Evolutionary conservation across 2,329 filamentous ascomycete species (phyloP).

Genomic region (Talaromyces piceae): DNA sequence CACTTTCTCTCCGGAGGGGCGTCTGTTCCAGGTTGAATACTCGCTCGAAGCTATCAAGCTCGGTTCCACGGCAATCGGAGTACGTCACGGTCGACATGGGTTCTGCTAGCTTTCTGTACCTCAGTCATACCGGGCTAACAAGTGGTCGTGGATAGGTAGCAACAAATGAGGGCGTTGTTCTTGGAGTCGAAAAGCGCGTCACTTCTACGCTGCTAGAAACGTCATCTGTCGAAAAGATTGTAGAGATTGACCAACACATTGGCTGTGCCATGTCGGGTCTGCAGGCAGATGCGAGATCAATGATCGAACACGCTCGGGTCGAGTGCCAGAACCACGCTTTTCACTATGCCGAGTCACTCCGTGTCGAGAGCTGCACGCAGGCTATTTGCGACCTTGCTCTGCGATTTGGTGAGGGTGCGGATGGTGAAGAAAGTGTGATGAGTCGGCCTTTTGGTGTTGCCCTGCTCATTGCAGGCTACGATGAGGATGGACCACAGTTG

Average conservation of each 20-base stretch:
- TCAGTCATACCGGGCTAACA: too few relatives aligned
- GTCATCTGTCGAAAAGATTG: constrained; percentile 97
- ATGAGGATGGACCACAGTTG: constrained; percentile 93
- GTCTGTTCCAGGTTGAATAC: constrained; percentile 99
- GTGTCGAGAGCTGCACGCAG: constrained; percentile 96
- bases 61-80: constrained; percentile 94
- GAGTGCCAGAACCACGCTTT: constrained; percentile 96
- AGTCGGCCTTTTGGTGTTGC: constrained; percentile 94
- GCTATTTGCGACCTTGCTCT: constrained; percentile 96
- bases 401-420: constrained; percentile 92
- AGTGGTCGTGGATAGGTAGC: constrained; percentile 52
- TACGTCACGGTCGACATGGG: constrained; percentile 34
- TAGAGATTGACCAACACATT: constrained; percentile 98
- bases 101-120: too few relatives aligned
- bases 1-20: constrained; percentile 99
- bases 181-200: constrained; percentile 98
- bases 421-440: constrained; percentile 98
- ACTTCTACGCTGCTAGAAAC: constrained; percentile 96
- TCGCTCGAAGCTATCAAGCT: constrained; percentile 99
- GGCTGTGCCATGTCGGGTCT: constrained; percentile 98
- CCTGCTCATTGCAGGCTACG: constrained; percentile 89
- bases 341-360: constrained; percentile 92
- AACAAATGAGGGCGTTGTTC: constrained; percentile 87
- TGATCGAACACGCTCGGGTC: constrained; percentile 97
- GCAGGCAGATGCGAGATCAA: constrained; percentile 93